Base-by-base conservation (phyloP, 108 stramenopile genomes). In the Cafeteria roenbergensis region DNA sequence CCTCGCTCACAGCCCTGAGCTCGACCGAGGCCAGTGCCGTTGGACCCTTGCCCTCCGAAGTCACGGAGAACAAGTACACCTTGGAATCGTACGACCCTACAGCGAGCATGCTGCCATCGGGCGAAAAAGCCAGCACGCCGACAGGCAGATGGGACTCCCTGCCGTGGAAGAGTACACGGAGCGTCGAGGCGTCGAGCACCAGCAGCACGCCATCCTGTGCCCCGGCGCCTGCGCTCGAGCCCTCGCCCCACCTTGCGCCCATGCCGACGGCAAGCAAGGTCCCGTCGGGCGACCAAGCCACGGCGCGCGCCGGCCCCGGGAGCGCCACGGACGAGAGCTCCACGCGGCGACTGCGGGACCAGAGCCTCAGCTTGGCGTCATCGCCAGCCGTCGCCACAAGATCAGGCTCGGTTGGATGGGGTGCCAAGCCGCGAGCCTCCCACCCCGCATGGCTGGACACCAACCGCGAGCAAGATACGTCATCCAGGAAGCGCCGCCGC, bases 371-470 rank as follows among this genome's bases (percentile, higher is more conserved):
- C 0, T 48, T 72, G 34, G 75, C 78, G 67, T 84, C 82, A 24
- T 77, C 78, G 21, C 87, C 85, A 14, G 81, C 73, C 6, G 87
- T 84, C 65, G 72, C 68, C 50, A 80, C n/a, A n/a, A n/a, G 70
- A 50, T 82, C 82, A 17, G 78, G 68, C n/a, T 68, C 55, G 30
- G 71, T 63, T 26, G 84, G 78, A 32, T 82, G 65, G 36, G 68
- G 20, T 24, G 83, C 67, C 37, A 88, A 62, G 1, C 76, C 83
- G 37, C 73, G 70, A 2, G 85, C 54, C 25, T 63, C 64, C 1
- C 63, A 32, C 37, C 33, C 62, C 51, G 66, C 63, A 42, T 86
- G 87, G 21, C 84, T 81, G 32, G 17, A 22, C 3, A 73, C 56
- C 0, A 86, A n/a, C n/a, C n/a, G n/a, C n/a, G n/a, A n/a, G n/a